These are phyloP conservation scores for Aquanectria penicillioides DNA, from an alignment of 2,329 filamentous ascomycete genomes.

Conservation along the genomic window DNA sequence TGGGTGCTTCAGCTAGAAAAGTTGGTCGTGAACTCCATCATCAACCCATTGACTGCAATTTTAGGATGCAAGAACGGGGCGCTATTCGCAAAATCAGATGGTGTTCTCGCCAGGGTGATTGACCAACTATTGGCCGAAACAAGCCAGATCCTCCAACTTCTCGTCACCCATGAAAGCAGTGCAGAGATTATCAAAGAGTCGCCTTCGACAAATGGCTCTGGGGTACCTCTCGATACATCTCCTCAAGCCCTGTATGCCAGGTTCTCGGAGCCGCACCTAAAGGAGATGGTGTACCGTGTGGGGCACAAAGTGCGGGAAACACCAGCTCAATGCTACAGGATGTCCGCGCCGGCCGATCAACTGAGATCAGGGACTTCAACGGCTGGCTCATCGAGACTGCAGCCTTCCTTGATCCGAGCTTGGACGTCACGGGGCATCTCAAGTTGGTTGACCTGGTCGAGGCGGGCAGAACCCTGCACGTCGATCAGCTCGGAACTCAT, in stretches of 20 bases:
- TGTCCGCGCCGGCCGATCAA: slow-evolving; percentile 58
- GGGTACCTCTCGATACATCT: slow-evolving; percentile 26
- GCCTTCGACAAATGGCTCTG: not conserved
- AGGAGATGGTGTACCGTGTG: slow-evolving; percentile 57
- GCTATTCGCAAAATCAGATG: slow-evolving; percentile 68
- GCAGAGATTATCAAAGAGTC: slow-evolving; percentile 48
- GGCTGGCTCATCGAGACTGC: slow-evolving; percentile 65
- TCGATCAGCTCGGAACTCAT: slow-evolving; percentile 45
- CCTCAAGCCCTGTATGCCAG: slow-evolving; percentile 45
- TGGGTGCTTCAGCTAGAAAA: slow-evolving; percentile 83
- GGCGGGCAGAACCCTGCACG: slow-evolving; percentile 43
- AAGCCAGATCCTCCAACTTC: slow-evolving; percentile 73
- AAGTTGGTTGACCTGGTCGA: slow-evolving; percentile 57
- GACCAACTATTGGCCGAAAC: slow-evolving; percentile 79
- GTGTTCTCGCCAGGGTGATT: slow-evolving; percentile 67
- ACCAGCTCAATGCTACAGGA: slow-evolving; percentile 73
- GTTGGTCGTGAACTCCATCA: slow-evolving; percentile 79
- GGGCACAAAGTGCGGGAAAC: slow-evolving; percentile 63
- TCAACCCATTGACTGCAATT: slow-evolving; percentile 88
- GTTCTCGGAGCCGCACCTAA: slow-evolving; percentile 55
- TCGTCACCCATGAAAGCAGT: slow-evolving; percentile 69
- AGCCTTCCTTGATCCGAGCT: slow-evolving; percentile 46
- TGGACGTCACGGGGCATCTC: slow-evolving; percentile 52
- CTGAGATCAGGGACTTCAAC: slow-evolving; percentile 69
- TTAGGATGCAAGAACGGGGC: slow-evolving; percentile 82